Base-by-base conservation (phyloP, 129 eudicot species). In the Lactuca saligna region DNA sequence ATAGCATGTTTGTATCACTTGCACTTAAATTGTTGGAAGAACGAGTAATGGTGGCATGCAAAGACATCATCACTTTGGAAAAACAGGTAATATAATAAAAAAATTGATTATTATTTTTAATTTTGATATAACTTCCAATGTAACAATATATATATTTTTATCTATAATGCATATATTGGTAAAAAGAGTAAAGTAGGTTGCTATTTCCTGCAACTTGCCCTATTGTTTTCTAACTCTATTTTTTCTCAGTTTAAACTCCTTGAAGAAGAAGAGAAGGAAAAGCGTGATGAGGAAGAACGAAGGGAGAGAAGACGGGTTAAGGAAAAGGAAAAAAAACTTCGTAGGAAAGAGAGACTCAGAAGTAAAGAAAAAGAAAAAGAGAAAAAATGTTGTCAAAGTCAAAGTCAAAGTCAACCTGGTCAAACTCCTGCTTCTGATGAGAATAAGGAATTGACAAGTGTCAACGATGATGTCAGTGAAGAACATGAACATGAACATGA, bases 251-350 rank as follows among this genome's bases (percentile, higher is more conserved):
- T 62, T 79, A 93, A 93, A 74, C 97, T 93, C 62, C 97, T 93
- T 42, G 97, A 93, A 78, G 99, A 93, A 82, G 99, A 93, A 79
- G 97, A 93, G 78, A 93, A 85, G 57, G 99, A 93, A 77, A 93
- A 89, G 65, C 92, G 90, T 3, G 92, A 89, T 73, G 99, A 93
- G 54, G 99, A 93, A 83, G 97, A 89, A 80, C 88, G 95, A 20
- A 87, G 83, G 65, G 99, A 93, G 57, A 85, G 95, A 13, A 87
- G 82, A 73, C 83, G 87, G 62, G 81, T 74, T 50, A 89, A 89
- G 84, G 99, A 93, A 74, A 83, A 81, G 69, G 97, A 89, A 68
- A 93, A 93, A 53, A 93, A 89, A 77, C 92, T 87, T 12, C 85
- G 99, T 4, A 87, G 95, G 73, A 93, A 93, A 78, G 99, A 89